These are phyloP conservation scores for Xerocomus spinulosus DNA, from an alignment of 768 basidiomycete species.

Conservation along the genomic window DNA sequence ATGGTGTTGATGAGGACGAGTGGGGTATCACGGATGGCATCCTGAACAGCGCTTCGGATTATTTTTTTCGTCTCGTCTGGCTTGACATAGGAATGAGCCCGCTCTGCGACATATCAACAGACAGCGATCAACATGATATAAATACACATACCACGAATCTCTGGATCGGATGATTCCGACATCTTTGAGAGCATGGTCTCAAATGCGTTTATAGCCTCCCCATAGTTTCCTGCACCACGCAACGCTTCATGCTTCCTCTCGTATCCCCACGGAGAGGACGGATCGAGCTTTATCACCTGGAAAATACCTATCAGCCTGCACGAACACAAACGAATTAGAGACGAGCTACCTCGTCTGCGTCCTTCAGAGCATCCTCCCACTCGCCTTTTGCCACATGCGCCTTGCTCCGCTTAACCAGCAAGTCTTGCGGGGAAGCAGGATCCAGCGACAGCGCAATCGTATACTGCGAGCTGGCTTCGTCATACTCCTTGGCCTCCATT, in stretches of 20 bases:
- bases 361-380: background rate
- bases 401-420: conserved; percentile 9
- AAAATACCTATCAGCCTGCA: too few relatives aligned
- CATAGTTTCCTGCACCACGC: background rate
- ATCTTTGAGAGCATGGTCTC: background rate
- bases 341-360: background rate
- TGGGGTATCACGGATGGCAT: background rate
- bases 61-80: background rate
- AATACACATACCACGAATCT: background rate
- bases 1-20: background rate
- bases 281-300: too few relatives aligned
- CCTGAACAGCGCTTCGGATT: background rate
- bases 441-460: conserved; percentile 1
- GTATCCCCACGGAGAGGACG: background rate
- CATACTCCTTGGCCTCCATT: background rate
- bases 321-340: too few relatives aligned
- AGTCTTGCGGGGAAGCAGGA: background rate
- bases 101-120: background rate
- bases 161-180: background rate
- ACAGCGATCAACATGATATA: background rate
- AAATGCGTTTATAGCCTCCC: background rate
- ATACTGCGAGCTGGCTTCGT: conserved; percentile 5
- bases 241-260: background rate
- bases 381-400: background rate
- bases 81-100: background rate